Base-by-base conservation (phyloP, 192 early-diverging fungal species). In the Backusella liffmaniae region DNA sequence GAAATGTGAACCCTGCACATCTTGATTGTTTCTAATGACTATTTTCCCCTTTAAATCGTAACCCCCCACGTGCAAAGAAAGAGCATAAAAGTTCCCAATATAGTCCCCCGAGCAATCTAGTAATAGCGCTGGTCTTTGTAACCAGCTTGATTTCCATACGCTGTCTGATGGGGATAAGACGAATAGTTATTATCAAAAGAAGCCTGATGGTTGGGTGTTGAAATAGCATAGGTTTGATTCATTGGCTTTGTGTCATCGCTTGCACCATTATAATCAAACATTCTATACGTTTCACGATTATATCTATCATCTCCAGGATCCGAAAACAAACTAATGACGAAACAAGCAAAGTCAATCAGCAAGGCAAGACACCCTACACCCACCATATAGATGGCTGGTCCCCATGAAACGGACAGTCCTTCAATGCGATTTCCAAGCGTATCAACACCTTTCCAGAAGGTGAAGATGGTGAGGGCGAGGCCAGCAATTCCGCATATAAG, bases 301-400 rank as follows among this genome's bases (percentile, higher is more conserved):
- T 49, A 13, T 49, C 9, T 32, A 71, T 46, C 15, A 62, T 29
- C 10, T 29, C 23, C 23, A 30, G 9, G 4, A 5, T 37, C 35
- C 4, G 70, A 49, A 30, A 71, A 71, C 29, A 71, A 36, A 7
- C 41, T 67, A 18, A 16, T 42, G 1, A 67, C 16, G 3, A 67
- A 74, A 15, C 56, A 74, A 0, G 18, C 73, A n/a, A 74, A 66
- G 46, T 37, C 13, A 12, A 66, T 53, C 1, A 74, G 8, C 4
- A 67, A 7, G 7, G 41, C 41, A 5, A 65, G 62, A 21, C 23
- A 37, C 12, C 73, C 73, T 42, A 65, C 42, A 35, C 73, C 41
- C 3, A 67, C 10, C 37, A 74, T 29, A 29, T 74, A 74, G 30
- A 74, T 44, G 12, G 65, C 66, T 2, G 65, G 59, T 9, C 73